A percentile compares a stretch with the other conserved stretches of the same genome.
Evolutionary conservation across 1,139 yeast species (phyloP).

Genomic region (Magnusiomyces tetraspermus): DNA sequence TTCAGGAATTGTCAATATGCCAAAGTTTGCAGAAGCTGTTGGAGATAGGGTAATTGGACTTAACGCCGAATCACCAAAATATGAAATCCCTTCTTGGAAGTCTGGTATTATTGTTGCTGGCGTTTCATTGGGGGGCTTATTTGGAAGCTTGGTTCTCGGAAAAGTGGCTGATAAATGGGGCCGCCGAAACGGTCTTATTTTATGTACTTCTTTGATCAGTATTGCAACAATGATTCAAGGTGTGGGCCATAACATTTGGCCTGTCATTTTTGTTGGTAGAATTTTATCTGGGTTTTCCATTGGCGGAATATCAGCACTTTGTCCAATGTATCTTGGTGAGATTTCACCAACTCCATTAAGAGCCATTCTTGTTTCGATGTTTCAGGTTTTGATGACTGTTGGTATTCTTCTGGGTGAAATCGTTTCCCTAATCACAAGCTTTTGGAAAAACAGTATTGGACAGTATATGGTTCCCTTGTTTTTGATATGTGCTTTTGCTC

Average conservation of each 20-base stretch:
- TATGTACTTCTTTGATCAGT: slow-evolving; percentile 40
- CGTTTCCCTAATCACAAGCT: slow-evolving; percentile 55
- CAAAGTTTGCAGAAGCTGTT: slow-evolving; percentile 35
- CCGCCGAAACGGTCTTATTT: slow-evolving; percentile 42
- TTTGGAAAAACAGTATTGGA: slow-evolving; percentile 39
- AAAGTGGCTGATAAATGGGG: slow-evolving; percentile 44
- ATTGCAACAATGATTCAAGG: slow-evolving; percentile 46
- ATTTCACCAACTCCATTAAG: slow-evolving; percentile 59
- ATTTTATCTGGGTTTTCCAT: slow-evolving; percentile 53
- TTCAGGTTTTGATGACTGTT: slow-evolving; percentile 58
- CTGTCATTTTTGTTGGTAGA: slow-evolving; percentile 38
- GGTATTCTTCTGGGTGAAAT: slow-evolving; percentile 63
- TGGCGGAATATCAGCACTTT: slow-evolving; percentile 55
- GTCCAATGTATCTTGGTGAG: slow-evolving; percentile 64
- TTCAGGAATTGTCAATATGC: slow-evolving; percentile 64
- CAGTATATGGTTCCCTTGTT: slow-evolving; percentile 54
- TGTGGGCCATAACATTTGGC: slow-evolving; percentile 37
- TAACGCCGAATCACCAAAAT: neutral
- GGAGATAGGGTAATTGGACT: slow-evolving; percentile 13
- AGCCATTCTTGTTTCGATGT: slow-evolving; percentile 59
- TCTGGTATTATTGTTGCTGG: slow-evolving; percentile 45
- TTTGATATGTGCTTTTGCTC: slow-evolving; percentile 41
- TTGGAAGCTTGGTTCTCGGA: slow-evolving; percentile 45
- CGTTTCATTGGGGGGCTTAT: slow-evolving; percentile 46
- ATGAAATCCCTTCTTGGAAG: slow-evolving; percentile 36